Percentiles rank a stretch among this genome's conserved stretches.
These are phyloP conservation scores for Hypoxylon crocopeplum DNA, from an alignment of 495 filamentous ascomycete species.

Conservation along the genomic window DNA sequence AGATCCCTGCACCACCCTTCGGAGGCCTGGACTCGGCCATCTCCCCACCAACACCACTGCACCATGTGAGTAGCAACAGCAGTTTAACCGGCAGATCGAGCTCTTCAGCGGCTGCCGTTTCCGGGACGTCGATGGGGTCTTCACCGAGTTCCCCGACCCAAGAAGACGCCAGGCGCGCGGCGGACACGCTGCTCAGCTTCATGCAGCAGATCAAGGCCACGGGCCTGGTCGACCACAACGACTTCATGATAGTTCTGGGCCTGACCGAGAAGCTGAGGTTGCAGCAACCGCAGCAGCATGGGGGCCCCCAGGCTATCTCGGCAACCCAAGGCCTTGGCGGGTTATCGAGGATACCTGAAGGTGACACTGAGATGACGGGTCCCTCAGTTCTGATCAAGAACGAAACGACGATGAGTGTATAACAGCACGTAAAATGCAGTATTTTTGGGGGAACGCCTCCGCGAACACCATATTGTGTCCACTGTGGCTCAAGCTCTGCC, in stretches of 20 bases:
- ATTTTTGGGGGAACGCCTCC: not conserved
- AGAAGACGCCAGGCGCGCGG: slow-evolving; percentile 85
- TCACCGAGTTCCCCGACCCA: slow-evolving; percentile 75
- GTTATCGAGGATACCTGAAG: slow-evolving; percentile 70
- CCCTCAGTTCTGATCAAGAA: slow-evolving; percentile 56
- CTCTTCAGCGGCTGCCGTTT: slow-evolving; percentile 48
- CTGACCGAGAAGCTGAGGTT: slow-evolving; percentile 88
- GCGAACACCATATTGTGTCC: not conserved
- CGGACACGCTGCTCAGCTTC: slow-evolving; percentile 86
- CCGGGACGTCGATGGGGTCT: slow-evolving; percentile 47
- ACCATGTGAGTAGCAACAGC: slow-evolving; percentile 61
- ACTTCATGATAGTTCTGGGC: slow-evolving; percentile 82
- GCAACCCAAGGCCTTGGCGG: slow-evolving; percentile 64
- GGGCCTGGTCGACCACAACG: slow-evolving; percentile 77
- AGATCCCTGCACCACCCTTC: slow-evolving; percentile 57
- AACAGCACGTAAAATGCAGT: not conserved
- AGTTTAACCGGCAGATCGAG: slow-evolving; percentile 56
- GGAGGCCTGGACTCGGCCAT: slow-evolving; percentile 60
- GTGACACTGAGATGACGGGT: slow-evolving; percentile 58
- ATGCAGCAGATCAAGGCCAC: slow-evolving; percentile 75
- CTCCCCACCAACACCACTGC: slow-evolving; percentile 54
- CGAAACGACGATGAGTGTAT: slow-evolving; percentile 50
- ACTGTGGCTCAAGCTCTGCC: not conserved
- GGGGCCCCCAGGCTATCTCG: slow-evolving; percentile 53
- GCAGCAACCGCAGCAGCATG: slow-evolving; percentile 56